phyloP scores from a whole-genome alignment of 139 green algal genomes.

The Chlamydomonas sp. region DNA sequence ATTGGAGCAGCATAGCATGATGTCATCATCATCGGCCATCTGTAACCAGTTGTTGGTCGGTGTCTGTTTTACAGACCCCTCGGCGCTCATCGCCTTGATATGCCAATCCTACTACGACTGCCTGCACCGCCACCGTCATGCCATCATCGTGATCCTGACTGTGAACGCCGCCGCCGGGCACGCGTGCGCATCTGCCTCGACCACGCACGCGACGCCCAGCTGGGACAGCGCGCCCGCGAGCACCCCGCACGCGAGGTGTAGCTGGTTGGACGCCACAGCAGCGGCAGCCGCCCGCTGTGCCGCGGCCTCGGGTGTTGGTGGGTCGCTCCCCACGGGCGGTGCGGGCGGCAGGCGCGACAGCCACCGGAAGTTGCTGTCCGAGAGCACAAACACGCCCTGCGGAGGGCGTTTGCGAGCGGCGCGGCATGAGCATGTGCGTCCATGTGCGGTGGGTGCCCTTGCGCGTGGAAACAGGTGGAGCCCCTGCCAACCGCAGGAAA shows the following conservation, averaged over 20 bases:
- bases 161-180: no score
- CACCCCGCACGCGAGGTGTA: not conserved
- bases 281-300: not conserved
- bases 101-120: no score
- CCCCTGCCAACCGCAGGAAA: not conserved
- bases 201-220: not conserved
- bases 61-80: no score
- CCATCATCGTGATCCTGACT: no score
- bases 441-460: not conserved
- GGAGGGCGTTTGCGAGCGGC: not conserved
- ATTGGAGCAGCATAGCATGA: no score
- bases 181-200: conserved; percentile 9
- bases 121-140: no score
- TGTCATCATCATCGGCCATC: no score
- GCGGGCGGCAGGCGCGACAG: not conserved
- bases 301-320: no score
- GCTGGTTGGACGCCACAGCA: not conserved
- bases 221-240: not conserved
- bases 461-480: not conserved
- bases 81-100: no score
- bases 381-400: conserved; percentile 8
- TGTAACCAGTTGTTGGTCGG: no score
- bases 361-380: conserved; percentile 6
- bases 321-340: not conserved
- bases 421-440: not conserved